Percentiles rank a stretch among this genome's conserved stretches.
These are phyloP conservation scores for Paracamarosporium sp. DNA, from an alignment of 2,329 filamentous ascomycete genomes.

Conservation along the genomic window DNA sequence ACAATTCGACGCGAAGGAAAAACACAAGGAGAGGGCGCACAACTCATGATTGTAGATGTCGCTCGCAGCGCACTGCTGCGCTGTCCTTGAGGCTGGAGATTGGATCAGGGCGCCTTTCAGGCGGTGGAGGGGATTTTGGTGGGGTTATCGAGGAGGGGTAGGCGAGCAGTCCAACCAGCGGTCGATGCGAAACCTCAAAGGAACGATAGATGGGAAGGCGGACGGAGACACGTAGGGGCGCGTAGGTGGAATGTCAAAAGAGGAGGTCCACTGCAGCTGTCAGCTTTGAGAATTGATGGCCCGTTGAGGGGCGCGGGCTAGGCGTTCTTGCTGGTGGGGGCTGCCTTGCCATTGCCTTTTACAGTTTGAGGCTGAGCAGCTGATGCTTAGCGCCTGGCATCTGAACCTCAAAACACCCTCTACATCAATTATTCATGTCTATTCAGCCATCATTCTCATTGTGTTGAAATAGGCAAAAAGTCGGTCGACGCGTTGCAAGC, in stretches of 20 bases:
- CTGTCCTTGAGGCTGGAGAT: conserved; percentile 38
- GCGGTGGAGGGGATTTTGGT: conserved; percentile 32
- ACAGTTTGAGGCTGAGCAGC: conserved; percentile 3
- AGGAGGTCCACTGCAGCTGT: conserved; percentile 3
- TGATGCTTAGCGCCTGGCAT: not conserved
- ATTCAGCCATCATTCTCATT: too few relatives aligned
- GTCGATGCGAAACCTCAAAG: conserved; percentile 15
- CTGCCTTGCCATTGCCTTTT: conserved; percentile 2
- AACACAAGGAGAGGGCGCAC: conserved; percentile 22
- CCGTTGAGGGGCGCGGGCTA: conserved; percentile 3
- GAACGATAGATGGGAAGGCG: not conserved
- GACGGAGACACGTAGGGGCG: not conserved
- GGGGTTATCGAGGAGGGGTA: conserved; percentile 38
- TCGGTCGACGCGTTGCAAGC: not conserved
- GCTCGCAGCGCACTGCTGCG: conserved; percentile 36
- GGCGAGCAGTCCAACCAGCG: conserved; percentile 26
- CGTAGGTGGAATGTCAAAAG: not conserved
- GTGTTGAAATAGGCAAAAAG: too few relatives aligned
- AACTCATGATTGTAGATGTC: conserved; percentile 43
- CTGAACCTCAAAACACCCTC: not conserved
- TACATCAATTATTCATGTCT: too few relatives aligned
- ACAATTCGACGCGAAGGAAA: conserved; percentile 18
- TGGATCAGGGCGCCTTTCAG: conserved; percentile 36
- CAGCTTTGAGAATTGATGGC: conserved; percentile 4
- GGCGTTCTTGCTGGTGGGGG: conserved; percentile 9